Base-by-base conservation (phyloP, 106 monocot genomes). In the Dactylorhiza incarnata region DNA sequence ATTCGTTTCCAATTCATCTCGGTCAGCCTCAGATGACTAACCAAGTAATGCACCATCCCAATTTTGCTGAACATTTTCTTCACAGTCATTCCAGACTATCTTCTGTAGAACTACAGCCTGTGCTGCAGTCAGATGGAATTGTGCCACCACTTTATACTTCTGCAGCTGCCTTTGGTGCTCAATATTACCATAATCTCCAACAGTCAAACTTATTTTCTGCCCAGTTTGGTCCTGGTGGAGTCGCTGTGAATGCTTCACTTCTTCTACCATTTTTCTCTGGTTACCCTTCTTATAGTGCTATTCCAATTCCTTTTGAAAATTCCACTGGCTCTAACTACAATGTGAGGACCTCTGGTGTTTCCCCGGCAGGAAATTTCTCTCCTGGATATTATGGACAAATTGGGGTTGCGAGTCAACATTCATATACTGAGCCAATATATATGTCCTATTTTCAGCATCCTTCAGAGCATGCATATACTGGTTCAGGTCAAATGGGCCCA, bases 361-460 rank as follows among this genome's bases (percentile, higher is more conserved):
- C 84, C n/a, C 46, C 75, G 23, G 78, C 73, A 12, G 74, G 84
- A 11, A 80, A 55, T 82, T 11, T 81, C 53, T 9, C 80, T 62
- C 77, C 81, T 68, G 83, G 73, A 55, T 78, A 83, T 45, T 93
- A 91, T 75, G 93, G 90, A 19, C 93, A 91, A 51, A 68, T 80
- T 61, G 91, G 87, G 8, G 44, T 86, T 44, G 72, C 86, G 74
- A 74, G 80, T 59, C 88, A 84, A 50, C 89, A 83, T 73, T 65
- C 96, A 44, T 82, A 84, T 67, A 51, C 78, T 46, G 89, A 93
- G 69, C 83, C 88, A 70, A 45, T 88, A 1, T 93, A 83, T 76
- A 73, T 89, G 79, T 77, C 82, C 50, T 94, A 81, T 67, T 89
- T 89, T 77, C 88, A 89, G 24, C 89, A 93, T 15, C 84, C 87